Conservation (phyloP, 2,329 filamentous ascomycete genomes). For the Ophiostoma australiae region DNA sequence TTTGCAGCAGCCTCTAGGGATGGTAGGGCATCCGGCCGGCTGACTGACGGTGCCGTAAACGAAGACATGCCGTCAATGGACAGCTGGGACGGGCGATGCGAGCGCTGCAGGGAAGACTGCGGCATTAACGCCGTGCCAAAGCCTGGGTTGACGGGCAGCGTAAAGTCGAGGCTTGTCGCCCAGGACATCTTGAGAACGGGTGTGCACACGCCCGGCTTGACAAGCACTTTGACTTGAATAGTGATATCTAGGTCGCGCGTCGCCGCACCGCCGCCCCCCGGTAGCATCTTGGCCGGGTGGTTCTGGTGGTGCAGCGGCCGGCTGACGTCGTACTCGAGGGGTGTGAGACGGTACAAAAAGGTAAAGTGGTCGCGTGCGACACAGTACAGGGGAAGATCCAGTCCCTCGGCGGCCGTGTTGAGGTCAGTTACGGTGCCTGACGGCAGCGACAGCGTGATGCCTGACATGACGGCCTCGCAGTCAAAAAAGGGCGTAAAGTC, state of each 20-base stretch:
- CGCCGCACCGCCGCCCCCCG: conserved; percentile 25
- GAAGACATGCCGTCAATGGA: conserved; percentile 56
- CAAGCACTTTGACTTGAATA: conserved; percentile 55
- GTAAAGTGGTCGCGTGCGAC: conserved; percentile 70
- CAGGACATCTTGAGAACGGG: conserved; percentile 62
- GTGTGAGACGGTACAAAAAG: conserved; percentile 64
- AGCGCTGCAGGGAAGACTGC: conserved; percentile 52
- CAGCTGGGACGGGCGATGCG: conserved; percentile 59
- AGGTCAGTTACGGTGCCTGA: conserved; percentile 57
- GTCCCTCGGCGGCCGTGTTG: conserved; percentile 37
- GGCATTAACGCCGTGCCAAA: conserved; percentile 50
- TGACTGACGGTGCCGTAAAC: conserved; percentile 53
- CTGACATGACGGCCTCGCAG: conserved; percentile 59
- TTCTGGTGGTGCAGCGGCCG: conserved; percentile 33
- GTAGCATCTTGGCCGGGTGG: conserved; percentile 1
- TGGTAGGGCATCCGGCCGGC: conserved; percentile 56
- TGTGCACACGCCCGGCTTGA: conserved; percentile 53
- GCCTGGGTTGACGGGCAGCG: conserved; percentile 58
- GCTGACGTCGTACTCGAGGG: conserved; percentile 43
- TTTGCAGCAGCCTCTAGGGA: conserved; percentile 51
- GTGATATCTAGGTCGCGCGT: conserved; percentile 53
- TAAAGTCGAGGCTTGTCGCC: conserved; percentile 66
- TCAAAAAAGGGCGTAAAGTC: conserved; percentile 68
- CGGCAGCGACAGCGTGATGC: conserved; percentile 52
- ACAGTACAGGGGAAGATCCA: conserved; percentile 55